A percentile compares a stretch with the other conserved stretches of the same genome.
Conservation (phyloP, 2,329 filamentous ascomycete genomes). For the Byssochlamys sp. region DNA sequence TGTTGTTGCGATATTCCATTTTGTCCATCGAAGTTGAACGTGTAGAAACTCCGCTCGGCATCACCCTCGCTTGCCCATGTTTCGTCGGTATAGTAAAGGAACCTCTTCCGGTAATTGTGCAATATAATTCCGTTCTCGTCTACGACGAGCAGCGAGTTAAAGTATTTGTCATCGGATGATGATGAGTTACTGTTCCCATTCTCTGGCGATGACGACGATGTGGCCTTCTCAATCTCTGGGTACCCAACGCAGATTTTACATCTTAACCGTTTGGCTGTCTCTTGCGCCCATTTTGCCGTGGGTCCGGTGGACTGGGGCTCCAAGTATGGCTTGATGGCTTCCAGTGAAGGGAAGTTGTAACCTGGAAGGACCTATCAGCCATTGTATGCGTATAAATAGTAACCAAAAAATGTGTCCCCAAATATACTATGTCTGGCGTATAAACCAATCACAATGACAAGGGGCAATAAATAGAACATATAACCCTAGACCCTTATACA, state of each 20-base stretch:
- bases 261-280: conserved; percentile 43
- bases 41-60: conserved; percentile 22
- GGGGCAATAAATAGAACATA: background rate
- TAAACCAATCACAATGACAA: background rate
- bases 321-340: conserved; percentile 49
- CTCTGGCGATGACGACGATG: background rate
- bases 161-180: conserved; percentile 30
- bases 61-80: conserved; percentile 51
- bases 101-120: conserved; percentile 54
- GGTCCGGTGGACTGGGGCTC: conserved; percentile 49
- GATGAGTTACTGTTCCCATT: background rate
- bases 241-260: conserved; percentile 58
- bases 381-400: background rate
- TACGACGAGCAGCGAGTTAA: conserved; percentile 53
- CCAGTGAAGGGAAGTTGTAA: conserved; percentile 53
- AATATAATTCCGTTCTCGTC: conserved; percentile 46
- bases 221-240: conserved; percentile 40
- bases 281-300: conserved; percentile 49
- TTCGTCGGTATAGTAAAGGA: conserved; percentile 59
- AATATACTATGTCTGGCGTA: too few relatives aligned
- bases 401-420: too few relatives aligned
- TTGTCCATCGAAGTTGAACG: conserved; percentile 11
- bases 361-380: conserved; percentile 27
- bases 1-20: background rate
- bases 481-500: background rate